These are phyloP conservation scores for Ettlia oleoabundans DNA, from an alignment of 139 green algal genomes.

Conservation along the genomic window DNA sequence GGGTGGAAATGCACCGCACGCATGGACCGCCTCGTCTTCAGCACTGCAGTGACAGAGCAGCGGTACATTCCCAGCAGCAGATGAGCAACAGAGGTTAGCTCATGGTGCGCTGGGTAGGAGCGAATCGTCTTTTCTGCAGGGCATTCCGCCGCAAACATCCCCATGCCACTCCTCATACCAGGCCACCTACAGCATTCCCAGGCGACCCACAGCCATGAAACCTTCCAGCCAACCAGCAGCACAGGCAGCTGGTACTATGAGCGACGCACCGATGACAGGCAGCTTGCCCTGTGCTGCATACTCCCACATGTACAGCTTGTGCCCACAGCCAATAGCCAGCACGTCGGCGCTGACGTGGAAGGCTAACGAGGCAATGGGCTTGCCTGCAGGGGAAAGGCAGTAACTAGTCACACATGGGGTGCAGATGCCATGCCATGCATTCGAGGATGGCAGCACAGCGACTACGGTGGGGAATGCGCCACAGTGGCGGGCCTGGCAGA, in stretches of 20 bases:
- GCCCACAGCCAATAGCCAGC: slow-evolving; percentile 85
- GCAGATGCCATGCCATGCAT: neutral
- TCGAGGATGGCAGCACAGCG: too few species aligned
- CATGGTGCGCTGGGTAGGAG: too few species aligned
- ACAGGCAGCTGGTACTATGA: neutral
- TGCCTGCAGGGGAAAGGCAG: slow-evolving; percentile 53
- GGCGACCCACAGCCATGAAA: too few species aligned
- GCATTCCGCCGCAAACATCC: too few species aligned
- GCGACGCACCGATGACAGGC: slow-evolving; percentile 32
- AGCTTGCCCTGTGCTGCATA: slow-evolving; percentile 47
- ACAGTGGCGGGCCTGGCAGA: too few species aligned
- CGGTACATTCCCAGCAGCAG: too few species aligned
- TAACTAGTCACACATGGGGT: too few species aligned
- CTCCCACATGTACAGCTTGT: slow-evolving; percentile 77
- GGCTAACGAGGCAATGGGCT: slow-evolving; percentile 87
- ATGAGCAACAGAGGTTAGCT: too few species aligned
- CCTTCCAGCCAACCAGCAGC: neutral
- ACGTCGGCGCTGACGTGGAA: slow-evolving; percentile 75
- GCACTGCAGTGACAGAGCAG: slow-evolving; percentile 27
- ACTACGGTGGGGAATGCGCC: too few species aligned
- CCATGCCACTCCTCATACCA: too few species aligned
- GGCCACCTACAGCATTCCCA: too few species aligned
- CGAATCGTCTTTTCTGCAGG: too few species aligned
- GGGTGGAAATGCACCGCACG: slow-evolving; percentile 93
- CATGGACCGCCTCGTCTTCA: slow-evolving; percentile 83